Evolutionary conservation across 345 rosid species (phyloP), one percentile per base, ranked within the genome.

Genomic region (Sonneratia caseolaris): DNA sequence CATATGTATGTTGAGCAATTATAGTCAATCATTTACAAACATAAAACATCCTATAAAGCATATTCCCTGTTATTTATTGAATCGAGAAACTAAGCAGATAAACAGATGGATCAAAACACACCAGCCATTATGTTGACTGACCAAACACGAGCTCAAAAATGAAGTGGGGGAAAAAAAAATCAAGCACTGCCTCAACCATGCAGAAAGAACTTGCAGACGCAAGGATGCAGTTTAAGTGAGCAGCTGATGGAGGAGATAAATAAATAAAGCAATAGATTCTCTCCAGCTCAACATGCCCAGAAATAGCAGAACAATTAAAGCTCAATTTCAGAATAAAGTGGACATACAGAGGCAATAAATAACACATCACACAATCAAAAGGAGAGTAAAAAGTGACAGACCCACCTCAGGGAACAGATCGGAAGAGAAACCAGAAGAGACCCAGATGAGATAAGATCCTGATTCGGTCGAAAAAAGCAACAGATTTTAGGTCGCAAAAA

Each of bases 381-480:
- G 53, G 16, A 32, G 42, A 38, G 59, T 7, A 19, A 35, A 7
- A 19, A 37, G 37, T 68, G 72, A 76, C 64, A 80, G 79, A 83
- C 88, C 81, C 82, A 76, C 84, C 83, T 75, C 81, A 73, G 69
- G 61, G 71, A 78, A 76, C 73, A 68, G 70, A 76, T 19, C 71
- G 75, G 71, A 78, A 67, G 79, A 15, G 71, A 72, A 76, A 76
- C 72, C 79, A 80, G 82, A 73, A 68, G 74, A 77, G 72, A 78
- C 82, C 79, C 78, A 79, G 85, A 85, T 84, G 78, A 86, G 87
- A 84, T 77, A 78, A 84, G 87, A 84, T 86, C 86, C 83, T 76
- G 71, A 77, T 66, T 78, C 75, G 80, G 83, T 70, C 62, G 18
- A 7, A 32, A 75, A 74, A 82, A 73, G 80, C 48, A 72, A 53